Evolutionary conservation across 2,329 filamentous ascomycete species (phyloP).

Genomic region (Sphaerostilbella broomeana): DNA sequence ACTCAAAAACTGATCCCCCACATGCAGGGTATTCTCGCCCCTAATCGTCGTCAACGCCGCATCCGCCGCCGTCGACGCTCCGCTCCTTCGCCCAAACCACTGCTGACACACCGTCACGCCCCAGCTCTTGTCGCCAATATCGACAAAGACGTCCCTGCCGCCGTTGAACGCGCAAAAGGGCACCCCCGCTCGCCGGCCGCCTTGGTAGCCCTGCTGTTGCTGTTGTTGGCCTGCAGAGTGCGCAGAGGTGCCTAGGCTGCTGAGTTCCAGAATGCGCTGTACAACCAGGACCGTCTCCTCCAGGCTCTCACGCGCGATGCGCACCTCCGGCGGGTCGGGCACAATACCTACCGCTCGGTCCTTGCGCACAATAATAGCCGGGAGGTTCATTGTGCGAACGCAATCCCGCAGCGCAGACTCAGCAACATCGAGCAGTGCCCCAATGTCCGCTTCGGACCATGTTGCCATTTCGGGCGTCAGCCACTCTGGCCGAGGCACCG

Average conservation of each 20-base stretch:
- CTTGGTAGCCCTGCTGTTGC: constrained; percentile 3
- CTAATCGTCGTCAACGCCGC: constrained; percentile 41
- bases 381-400: constrained; percentile 69
- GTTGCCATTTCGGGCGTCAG: constrained; percentile 69
- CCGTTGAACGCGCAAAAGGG: constrained; percentile 99
- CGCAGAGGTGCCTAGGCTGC: constrained; percentile 43
- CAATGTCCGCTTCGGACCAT: constrained; percentile 73
- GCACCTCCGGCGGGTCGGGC: constrained; percentile 54
- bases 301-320: constrained; percentile 78
- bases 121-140: constrained; percentile 97
- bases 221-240: constrained; percentile 22
- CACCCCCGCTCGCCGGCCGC: constrained; percentile 35
- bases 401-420: constrained; percentile 80
- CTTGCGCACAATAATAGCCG: constrained; percentile 77
- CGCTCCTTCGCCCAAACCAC: constrained; percentile 60
- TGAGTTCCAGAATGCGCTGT: constrained; percentile 84
- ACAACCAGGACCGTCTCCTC: constrained; percentile 95
- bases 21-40: constrained; percentile 78
- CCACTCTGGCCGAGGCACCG: constrained; percentile 63
- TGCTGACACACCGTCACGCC: constrained; percentile 88
- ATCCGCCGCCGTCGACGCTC: constrained; percentile 5
- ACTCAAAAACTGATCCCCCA: constrained; percentile 94
- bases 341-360: constrained; percentile 78
- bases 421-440: constrained; percentile 77
- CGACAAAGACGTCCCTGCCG: constrained; percentile 94